Conservation (phyloP, 139 green algal genomes). For the Raphidocelis subcapitata region DNA sequence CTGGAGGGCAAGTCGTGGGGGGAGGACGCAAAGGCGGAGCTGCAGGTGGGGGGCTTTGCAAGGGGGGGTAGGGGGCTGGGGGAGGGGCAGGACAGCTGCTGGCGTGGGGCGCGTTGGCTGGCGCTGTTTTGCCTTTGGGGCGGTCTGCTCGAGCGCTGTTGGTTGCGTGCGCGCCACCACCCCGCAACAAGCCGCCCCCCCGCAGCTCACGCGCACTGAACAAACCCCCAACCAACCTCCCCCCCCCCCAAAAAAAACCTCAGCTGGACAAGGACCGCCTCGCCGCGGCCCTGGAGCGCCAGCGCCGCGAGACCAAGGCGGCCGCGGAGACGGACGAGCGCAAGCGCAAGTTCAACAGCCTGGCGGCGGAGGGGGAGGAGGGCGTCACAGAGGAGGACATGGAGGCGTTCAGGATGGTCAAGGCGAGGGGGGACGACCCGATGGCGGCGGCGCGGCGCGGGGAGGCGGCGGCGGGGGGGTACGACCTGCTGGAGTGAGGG, state of each 20-base stretch:
- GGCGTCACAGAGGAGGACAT: slow-evolving; percentile 92
- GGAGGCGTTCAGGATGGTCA: slow-evolving; percentile 93
- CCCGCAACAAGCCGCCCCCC: not conserved
- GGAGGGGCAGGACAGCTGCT: not conserved
- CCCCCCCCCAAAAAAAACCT: slow-evolving; percentile 8
- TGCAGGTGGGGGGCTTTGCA: not conserved
- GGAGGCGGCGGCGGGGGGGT: slow-evolving; percentile 5
- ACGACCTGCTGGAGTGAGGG: slow-evolving; percentile 15
- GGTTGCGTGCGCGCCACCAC: no score
- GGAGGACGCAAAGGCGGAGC: not conserved
- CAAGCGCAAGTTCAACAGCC: slow-evolving; percentile 86
- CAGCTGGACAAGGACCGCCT: slow-evolving; percentile 68
- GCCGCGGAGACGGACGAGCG: slow-evolving; percentile 60
- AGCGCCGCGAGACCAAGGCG: slow-evolving; percentile 45
- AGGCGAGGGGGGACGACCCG: slow-evolving; percentile 72
- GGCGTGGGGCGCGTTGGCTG: no score
- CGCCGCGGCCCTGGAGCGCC: slow-evolving; percentile 64
- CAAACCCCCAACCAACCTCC: not conserved
- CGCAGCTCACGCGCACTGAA: not conserved
- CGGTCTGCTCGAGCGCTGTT: no score
- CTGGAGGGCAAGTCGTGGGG: slow-evolving; percentile 35
- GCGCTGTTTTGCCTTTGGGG: no score
- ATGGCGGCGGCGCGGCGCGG: slow-evolving; percentile 36
- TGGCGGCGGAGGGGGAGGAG: slow-evolving; percentile 42
- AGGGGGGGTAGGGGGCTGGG: not conserved